Evolutionary conservation across 768 basidiomycete genomes (phyloP).

Genomic region (Amanita pallidorosea): DNA sequence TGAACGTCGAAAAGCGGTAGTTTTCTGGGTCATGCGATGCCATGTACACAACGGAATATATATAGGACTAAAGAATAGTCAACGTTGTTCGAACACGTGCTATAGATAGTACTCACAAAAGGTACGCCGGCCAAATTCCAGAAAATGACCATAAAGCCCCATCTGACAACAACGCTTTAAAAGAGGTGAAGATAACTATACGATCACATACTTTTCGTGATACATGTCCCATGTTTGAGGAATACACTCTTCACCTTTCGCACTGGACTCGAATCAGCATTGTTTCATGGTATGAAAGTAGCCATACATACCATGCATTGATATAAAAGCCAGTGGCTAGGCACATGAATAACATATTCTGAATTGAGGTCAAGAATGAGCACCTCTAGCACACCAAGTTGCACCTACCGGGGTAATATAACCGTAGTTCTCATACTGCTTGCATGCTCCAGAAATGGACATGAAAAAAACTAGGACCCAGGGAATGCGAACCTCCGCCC

Average conservation of each 20-base stretch:
- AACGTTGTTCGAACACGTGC: not conserved
- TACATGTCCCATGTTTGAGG: conserved; percentile 99
- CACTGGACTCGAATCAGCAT: conserved; percentile 30
- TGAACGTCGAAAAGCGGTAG: conserved; percentile 76
- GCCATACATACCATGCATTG: conserved; percentile 71
- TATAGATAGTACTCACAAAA: conserved; percentile 45
- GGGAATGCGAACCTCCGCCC: conserved; percentile 92
- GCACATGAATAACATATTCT: conserved; percentile 98
- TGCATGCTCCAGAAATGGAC: conserved; percentile 84
- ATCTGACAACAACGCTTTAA: conserved; percentile 24
- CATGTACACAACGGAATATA: conserved; percentile 97
- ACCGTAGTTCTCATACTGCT: conserved; percentile 89
- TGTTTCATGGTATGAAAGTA: not conserved
- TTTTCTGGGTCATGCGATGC: conserved; percentile 82
- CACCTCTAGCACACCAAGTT: not conserved
- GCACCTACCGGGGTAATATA: conserved; percentile 72
- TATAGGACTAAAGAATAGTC: conserved; percentile 58
- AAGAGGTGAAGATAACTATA: not conserved
- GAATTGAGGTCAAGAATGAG: not conserved
- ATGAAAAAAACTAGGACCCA: conserved; percentile 96
- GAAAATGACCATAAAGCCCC: conserved; percentile 98
- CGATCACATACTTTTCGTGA: conserved; percentile 76
- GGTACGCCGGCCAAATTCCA: conserved; percentile 95
- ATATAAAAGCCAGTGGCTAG: conserved; percentile 94
- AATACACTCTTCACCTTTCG: conserved; percentile 90